Base-by-base conservation (phyloP, 2,329 filamentous ascomycete species). In the Didymellaceae sp. region DNA sequence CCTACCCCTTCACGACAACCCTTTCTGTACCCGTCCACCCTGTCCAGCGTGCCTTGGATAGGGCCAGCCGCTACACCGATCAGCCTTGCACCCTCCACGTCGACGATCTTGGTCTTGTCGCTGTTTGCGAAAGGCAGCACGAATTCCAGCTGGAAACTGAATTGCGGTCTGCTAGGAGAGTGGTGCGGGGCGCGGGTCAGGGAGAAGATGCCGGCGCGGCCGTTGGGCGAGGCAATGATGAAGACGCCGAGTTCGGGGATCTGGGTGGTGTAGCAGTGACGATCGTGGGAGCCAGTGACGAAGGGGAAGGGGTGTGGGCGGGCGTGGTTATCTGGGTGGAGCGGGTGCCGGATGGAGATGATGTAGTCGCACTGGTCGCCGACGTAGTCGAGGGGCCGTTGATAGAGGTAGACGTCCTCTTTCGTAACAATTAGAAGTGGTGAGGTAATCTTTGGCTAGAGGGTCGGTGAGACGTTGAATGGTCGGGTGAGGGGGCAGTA, bases 241-340 rank as follows among this genome's bases (percentile, higher is more conserved):
- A 91, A 81, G 11, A 91, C 75, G n/a, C 80, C 86, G 1, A 94
- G 76, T 59, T 89, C 85, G 0, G 87, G 86, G 1, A 92, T 83
- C 41, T 86, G 79, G 0, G 80, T 74, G 28, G 84, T 72, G 78
- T 89, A 84, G 71, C 81, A 86, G 17, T 90, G 72, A 6, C 84
- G 80, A 57, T 85, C 61, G 18, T 46, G 50, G 11, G 73, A 64
- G 33, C 30, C 37, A 14, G 54, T 30, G 6, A 33, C 32, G 18
- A 39, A 26, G 3, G 38, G n/a, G 37, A 42, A 44, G 3, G 22
- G 26, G 9, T n/a, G 40, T 2, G 39, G 26, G 3, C 17, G 28
- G n/a, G n/a, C n/a, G n/a, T n/a, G n/a, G 10, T 55, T 33, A 1
- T 43, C 20, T 0, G 61, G 55, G 22, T 59, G 60, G 10, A 68